Evolutionary conservation across 495 filamentous ascomycete species (phyloP).

Genomic region (Geoglossum glabrum): DNA sequence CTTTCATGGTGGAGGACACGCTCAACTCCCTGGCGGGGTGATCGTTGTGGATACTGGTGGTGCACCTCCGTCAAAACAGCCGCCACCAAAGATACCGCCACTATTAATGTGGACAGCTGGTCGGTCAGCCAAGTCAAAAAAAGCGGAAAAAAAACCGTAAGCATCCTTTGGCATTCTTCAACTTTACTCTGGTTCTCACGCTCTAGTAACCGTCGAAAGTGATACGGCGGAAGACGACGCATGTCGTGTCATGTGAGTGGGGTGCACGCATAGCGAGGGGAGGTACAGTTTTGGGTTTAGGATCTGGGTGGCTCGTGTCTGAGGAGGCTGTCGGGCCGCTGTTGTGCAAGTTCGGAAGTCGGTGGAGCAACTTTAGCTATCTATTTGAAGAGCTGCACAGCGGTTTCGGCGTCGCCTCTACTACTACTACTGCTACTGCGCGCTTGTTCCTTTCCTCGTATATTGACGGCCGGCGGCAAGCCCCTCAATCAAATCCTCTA

Average conservation of each 20-base stretch:
- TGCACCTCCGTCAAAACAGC: not conserved
- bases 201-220: not conserved
- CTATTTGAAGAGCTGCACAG: not conserved
- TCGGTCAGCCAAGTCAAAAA: constrained; percentile 5
- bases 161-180: not conserved
- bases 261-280: too few relatives aligned
- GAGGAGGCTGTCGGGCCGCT: too few relatives aligned
- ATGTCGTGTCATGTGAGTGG: constrained; percentile 6
- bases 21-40: not conserved
- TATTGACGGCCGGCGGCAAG: not conserved
- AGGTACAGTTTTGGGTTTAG: too few relatives aligned
- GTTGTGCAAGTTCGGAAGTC: too few relatives aligned
- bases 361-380: not conserved
- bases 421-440: not conserved
- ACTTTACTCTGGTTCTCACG: not conserved
- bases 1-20: not conserved
- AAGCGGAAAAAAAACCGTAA: constrained; percentile 9
- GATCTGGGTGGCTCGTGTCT: not conserved
- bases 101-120: constrained; percentile 7
- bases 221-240: constrained; percentile 2
- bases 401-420: not conserved
- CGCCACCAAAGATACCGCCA: constrained; percentile 2
- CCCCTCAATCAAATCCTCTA: not conserved
- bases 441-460: not conserved
- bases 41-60: not conserved